A percentile compares a stretch with the other conserved stretches of the same genome.
Conservation (phyloP, 208 protist genomes). For the Acanthamoeba royreba region DNA sequence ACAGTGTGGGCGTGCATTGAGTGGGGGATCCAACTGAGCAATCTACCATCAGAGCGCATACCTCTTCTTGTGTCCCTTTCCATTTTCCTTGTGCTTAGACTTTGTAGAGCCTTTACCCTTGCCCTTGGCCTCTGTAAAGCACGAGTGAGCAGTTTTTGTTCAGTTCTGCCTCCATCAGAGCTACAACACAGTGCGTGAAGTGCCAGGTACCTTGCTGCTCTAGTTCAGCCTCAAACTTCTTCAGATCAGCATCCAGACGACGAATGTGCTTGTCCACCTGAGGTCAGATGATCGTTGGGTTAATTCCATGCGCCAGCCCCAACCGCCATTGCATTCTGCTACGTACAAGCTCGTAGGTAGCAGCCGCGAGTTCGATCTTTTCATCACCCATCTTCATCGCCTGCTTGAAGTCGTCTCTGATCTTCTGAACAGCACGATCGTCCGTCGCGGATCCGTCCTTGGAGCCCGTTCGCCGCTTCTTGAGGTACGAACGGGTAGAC, state of each 20-base stretch:
- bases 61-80: background rate
- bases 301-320: background rate
- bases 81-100: constrained; percentile 4
- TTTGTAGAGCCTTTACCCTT: constrained; percentile 15
- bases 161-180: no score
- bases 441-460: background rate
- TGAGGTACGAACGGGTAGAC: background rate
- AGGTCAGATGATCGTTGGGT: background rate
- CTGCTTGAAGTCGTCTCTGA: constrained; percentile 51
- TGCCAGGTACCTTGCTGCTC: constrained; percentile 12
- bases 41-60: background rate
- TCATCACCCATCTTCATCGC: constrained; percentile 62
- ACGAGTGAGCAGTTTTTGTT: background rate
- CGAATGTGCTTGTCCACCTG: constrained; percentile 76
- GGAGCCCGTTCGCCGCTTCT: background rate
- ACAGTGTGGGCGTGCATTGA: background rate
- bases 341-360: constrained; percentile 68
- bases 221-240: constrained; percentile 72
- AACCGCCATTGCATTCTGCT: background rate
- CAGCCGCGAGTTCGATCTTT: constrained; percentile 59
- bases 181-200: no score
- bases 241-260: constrained; percentile 70
- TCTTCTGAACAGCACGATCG: constrained; percentile 20
- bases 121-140: background rate
- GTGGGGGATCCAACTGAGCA: background rate